Base-by-base conservation (phyloP, 768 basidiomycete genomes). In the Trametes cinnabarina region DNA sequence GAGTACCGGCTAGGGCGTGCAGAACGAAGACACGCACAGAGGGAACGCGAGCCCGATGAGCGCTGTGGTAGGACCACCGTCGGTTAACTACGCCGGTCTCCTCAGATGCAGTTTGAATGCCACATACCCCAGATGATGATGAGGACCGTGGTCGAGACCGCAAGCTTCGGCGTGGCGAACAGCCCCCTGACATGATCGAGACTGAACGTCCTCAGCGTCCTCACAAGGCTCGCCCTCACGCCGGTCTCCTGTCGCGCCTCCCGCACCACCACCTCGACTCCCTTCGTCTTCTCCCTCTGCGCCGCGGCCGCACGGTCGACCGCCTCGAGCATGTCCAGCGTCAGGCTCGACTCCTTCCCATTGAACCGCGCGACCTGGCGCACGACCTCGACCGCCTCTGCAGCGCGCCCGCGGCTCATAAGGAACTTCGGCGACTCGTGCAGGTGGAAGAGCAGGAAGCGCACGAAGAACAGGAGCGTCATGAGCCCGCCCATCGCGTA, bases 1-100 rank as follows among this genome's bases (percentile, higher is more conserved):
- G 12, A 40, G 19, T 20, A 3, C 22, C 51, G n/a, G 19, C 8
- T 51, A 17, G 6, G 30, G 30, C 30, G 30, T 12, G 30, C 7
- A 32, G 12, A 12, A 12, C 7, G 30, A 32, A 32, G 65, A 46
- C 11, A 68, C 78, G 69, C 61, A 85, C 74, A 91, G 70, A 15
- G 89, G 87, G 62, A 86, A 90, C 2, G 88, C 88, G 14, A 91
- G 77, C 7, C 89, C 90, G 57, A 92, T 91, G 41, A 91, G 74
- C 1, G 82, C 88, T 88, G 61, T 10, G 42, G 20, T 7, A 57
- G 28, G 22, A 63, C 65, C 64, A 47, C n/a, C n/a, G 58, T 37
- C 14, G 26, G 28, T 15, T 32, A 17, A 9, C 3, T 17, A 19
- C n/a, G n/a, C n/a, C n/a, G n/a, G n/a, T n/a, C n/a, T n/a, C n/a